Percentiles rank a stretch among this genome's conserved stretches.
Evolutionary conservation across 495 filamentous ascomycete genomes (phyloP).

Genomic region (Cairneyella variabilis): DNA sequence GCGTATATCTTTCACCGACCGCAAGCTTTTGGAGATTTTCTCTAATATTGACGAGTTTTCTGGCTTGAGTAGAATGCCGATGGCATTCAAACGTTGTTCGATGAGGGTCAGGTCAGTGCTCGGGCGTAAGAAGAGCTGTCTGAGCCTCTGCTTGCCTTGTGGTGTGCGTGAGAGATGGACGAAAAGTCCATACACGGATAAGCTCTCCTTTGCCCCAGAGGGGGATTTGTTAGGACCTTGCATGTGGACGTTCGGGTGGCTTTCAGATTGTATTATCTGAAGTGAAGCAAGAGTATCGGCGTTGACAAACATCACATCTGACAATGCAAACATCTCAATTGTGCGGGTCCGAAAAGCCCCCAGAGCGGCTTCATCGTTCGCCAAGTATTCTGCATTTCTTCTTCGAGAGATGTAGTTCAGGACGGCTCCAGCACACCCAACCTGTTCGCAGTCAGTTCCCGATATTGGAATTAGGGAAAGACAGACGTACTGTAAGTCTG

Average conservation of each 20-base stretch:
- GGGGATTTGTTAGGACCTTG: slow-evolving; percentile 66
- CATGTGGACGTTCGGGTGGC: slow-evolving; percentile 79
- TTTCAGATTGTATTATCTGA: slow-evolving; percentile 81
- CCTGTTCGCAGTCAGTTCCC: slow-evolving; percentile 7
- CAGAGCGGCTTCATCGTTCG: slow-evolving; percentile 46
- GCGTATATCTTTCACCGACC: slow-evolving; percentile 76
- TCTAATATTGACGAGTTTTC: slow-evolving; percentile 59
- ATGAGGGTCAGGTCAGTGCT: slow-evolving; percentile 65
- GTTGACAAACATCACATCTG: slow-evolving; percentile 81
- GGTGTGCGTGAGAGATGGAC: slow-evolving; percentile 73
- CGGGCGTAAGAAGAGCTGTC: slow-evolving; percentile 82
- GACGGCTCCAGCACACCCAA: slow-evolving; percentile 81
- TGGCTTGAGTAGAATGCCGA: slow-evolving; percentile 63
- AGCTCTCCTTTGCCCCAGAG: slow-evolving; percentile 75
- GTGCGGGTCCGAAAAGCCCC: slow-evolving; percentile 54
- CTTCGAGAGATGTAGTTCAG: slow-evolving; percentile 74
- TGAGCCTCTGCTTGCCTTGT: slow-evolving; percentile 72
- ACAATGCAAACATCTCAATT: slow-evolving; percentile 75
- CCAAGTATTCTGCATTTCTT: slow-evolving; percentile 54
- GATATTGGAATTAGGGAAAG: not conserved
- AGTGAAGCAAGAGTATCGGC: slow-evolving; percentile 75
- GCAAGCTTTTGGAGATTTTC: slow-evolving; percentile 59
- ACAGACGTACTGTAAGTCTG: slow-evolving; percentile 47
- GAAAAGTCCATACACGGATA: slow-evolving; percentile 87
- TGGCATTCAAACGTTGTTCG: slow-evolving; percentile 66